A percentile compares a stretch with the other conserved stretches of the same genome.
phyloP scores from a whole-genome alignment of 108 stramenopile genomes.

The Parmales sp. region DNA sequence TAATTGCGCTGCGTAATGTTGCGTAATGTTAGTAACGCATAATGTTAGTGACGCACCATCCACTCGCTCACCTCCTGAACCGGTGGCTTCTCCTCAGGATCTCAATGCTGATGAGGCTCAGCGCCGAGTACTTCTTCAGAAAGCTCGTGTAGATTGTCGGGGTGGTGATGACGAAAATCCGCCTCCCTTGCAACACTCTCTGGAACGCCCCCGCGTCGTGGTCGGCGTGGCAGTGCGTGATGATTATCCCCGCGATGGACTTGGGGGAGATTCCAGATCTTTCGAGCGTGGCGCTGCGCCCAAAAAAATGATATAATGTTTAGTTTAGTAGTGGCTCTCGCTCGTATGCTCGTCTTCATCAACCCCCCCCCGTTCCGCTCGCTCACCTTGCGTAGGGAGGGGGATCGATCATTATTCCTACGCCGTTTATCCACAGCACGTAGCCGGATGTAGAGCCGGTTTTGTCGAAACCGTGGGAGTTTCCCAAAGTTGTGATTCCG shows the following conservation, averaged over 20 bases:
- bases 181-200: constrained; percentile 76
- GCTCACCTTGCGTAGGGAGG: no score
- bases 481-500: constrained; percentile 82
- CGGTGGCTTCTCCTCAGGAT: constrained; percentile 70
- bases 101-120: constrained; percentile 66
- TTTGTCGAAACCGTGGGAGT: constrained; percentile 86
- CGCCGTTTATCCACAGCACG: constrained; percentile 87
- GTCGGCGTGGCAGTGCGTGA: constrained; percentile 89
- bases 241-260: constrained; percentile 78
- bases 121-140: constrained; percentile 84
- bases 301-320: no score
- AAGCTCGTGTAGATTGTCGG: constrained; percentile 88
- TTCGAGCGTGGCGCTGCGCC: constrained; percentile 73
- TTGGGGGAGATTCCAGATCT: constrained; percentile 72
- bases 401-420: constrained; percentile 90
- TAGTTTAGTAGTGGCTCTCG: no score
- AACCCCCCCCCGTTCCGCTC: no score
- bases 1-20: constrained; percentile 76
- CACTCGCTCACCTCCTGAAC: no score
- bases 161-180: constrained; percentile 78
- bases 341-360: no score
- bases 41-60: no score
- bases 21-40: constrained; percentile 5
- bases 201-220: constrained; percentile 93
- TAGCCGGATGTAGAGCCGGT: constrained; percentile 85